These are phyloP conservation scores for Didymella segeticola DNA, from an alignment of 2,329 filamentous ascomycete genomes.

Conservation along the genomic window DNA sequence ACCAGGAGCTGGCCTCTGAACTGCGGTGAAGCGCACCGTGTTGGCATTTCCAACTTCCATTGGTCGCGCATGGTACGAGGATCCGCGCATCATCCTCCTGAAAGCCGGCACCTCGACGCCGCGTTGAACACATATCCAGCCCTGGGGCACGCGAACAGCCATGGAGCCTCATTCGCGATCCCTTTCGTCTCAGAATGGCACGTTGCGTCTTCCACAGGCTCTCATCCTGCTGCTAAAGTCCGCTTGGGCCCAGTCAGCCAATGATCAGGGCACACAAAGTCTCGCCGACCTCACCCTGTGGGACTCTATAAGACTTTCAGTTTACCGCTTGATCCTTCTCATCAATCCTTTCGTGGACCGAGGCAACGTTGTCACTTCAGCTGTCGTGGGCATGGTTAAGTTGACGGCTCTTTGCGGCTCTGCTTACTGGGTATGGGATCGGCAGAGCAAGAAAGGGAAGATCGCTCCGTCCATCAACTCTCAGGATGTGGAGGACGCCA, in stretches of 20 bases:
- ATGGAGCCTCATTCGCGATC: constrained; percentile 49
- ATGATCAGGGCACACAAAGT: constrained; percentile 33
- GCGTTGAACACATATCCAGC: constrained; percentile 47
- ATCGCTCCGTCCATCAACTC: constrained; percentile 24
- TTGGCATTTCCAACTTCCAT: constrained; percentile 35
- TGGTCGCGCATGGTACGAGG: constrained; percentile 33
- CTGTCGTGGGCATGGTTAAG: constrained; percentile 49
- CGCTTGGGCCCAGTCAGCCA: constrained; percentile 33
- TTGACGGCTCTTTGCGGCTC: constrained; percentile 47
- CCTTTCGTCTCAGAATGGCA: constrained; percentile 38
- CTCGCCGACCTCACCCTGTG: constrained; percentile 33
- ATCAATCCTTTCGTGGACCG: constrained; percentile 35
- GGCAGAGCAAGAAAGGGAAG: constrained; percentile 26
- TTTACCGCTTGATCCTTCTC: constrained; percentile 27
- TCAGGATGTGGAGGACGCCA: constrained; percentile 29
- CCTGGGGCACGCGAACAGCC: constrained; percentile 35
- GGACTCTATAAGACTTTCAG: constrained; percentile 36
- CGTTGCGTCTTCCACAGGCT: constrained; percentile 48
- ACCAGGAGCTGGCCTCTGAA: constrained; percentile 36
- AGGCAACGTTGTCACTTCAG: constrained; percentile 26
- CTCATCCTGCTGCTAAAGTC: constrained; percentile 42
- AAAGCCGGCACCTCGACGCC: constrained; percentile 30
- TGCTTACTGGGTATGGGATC: constrained; percentile 45
- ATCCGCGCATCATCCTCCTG: constrained; percentile 28
- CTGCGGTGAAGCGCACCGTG: constrained; percentile 44